Conservation (phyloP, 1,284 basidiomycete genomes). For the Microbotryomycetes sp. region DNA sequence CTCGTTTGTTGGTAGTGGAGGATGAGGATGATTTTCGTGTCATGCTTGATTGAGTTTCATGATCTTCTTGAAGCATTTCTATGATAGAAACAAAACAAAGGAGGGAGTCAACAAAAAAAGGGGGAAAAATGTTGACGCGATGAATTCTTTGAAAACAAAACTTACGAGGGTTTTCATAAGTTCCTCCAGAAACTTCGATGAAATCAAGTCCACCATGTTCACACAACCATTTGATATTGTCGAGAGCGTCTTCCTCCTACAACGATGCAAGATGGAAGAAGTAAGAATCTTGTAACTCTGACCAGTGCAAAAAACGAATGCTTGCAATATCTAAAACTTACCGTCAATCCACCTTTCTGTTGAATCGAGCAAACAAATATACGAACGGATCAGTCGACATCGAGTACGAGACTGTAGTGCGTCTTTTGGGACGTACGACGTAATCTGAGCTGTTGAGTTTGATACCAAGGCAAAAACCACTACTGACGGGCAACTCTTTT, state of each 20-base stretch:
- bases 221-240: constrained; percentile 59
- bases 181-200: constrained; percentile 79
- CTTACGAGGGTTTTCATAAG: constrained; percentile 71
- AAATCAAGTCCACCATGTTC: constrained; percentile 64
- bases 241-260: constrained; percentile 52
- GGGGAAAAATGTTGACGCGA: constrained; percentile 50
- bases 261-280: background rate
- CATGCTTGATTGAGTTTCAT: constrained; percentile 12
- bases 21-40: constrained; percentile 12
- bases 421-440: constrained; percentile 43
- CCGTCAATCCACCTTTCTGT: constrained; percentile 45
- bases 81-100: constrained; percentile 39
- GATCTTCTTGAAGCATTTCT: constrained; percentile 23
- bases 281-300: background rate
- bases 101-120: constrained; percentile 38
- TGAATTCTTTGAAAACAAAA: constrained; percentile 33
- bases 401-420: background rate
- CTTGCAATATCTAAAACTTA: background rate
- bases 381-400: background rate
- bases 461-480: constrained; percentile 66
- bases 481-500: constrained; percentile 47
- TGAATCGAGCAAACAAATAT: background rate
- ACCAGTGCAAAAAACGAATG: background rate
- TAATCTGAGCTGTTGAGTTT: constrained; percentile 88
- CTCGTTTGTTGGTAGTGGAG: constrained; percentile 46